These are phyloP conservation scores for apple (Malus domestica) DNA, from an alignment of 306 rosid species.

Conservation along the genomic window DNA sequence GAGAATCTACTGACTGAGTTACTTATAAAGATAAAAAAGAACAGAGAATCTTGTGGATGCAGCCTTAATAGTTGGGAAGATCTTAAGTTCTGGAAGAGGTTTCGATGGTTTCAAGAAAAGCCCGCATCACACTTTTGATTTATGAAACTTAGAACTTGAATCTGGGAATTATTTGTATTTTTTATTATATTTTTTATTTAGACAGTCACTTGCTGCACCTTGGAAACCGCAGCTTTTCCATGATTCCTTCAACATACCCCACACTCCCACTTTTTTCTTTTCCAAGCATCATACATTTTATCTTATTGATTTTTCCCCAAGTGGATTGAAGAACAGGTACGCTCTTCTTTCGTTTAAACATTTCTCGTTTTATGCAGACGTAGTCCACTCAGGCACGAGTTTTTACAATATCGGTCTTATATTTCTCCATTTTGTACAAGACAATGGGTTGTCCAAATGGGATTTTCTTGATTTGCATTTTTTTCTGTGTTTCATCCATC, in stretches of 20 bases:
- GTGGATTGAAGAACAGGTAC: constrained; percentile 9
- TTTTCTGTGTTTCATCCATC: constrained; percentile 8
- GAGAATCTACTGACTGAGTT: not conserved
- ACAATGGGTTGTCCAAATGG: constrained; percentile 11
- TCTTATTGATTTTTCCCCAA: not conserved
- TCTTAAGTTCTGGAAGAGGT: not conserved
- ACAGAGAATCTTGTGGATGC: constrained; percentile 4
- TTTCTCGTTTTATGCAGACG: not conserved
- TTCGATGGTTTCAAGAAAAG: constrained; percentile 1
- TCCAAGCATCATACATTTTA: too few relatives aligned
- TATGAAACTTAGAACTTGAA: constrained; percentile 10
- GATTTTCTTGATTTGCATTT: not conserved
- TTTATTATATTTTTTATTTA: not conserved
- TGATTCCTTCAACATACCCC: constrained; percentile 11
- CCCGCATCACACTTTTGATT: not conserved
- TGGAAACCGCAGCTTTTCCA: constrained; percentile 14
- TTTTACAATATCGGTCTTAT: too few relatives aligned
- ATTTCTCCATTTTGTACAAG: not conserved
- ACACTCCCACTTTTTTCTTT: not conserved
- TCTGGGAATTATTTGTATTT: not conserved
- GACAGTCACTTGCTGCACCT: constrained; percentile 8
- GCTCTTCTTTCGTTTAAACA: not conserved
- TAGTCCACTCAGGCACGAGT: too few relatives aligned
- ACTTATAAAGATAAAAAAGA: not conserved
- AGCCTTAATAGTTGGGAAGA: constrained; percentile 6